Percentiles rank a stretch among this genome's conserved stretches.
phyloP scores from a whole-genome alignment of 2,329 filamentous ascomycete genomes.

The Diaporthe sp. region DNA sequence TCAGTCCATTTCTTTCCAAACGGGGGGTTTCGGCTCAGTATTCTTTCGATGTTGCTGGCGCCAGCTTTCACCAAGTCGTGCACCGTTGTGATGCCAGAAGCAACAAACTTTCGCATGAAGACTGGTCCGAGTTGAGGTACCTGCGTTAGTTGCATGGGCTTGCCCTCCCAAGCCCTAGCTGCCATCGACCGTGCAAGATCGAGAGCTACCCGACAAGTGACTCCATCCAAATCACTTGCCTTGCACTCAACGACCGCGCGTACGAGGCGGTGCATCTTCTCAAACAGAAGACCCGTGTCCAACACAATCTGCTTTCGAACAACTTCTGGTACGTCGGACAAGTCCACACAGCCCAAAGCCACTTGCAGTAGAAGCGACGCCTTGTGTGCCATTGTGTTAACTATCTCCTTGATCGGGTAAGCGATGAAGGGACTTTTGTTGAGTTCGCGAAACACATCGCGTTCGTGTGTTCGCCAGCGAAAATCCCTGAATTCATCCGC shows the following conservation, averaged over 20 bases:
- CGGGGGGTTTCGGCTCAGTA: conserved; percentile 84
- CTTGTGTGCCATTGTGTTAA: conserved; percentile 79
- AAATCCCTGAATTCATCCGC: conserved; percentile 81
- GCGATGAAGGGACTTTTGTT: conserved; percentile 78
- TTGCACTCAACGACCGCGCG: conserved; percentile 85
- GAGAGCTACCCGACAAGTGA: conserved; percentile 76
- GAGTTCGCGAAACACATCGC: conserved; percentile 76
- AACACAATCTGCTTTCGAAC: conserved; percentile 62
- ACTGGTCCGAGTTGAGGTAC: conserved; percentile 83
- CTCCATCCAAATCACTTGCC: conserved; percentile 69
- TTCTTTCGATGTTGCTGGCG: conserved; percentile 79
- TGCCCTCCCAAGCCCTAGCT: conserved; percentile 85
- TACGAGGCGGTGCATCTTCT: conserved; percentile 77
- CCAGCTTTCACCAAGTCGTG: conserved; percentile 77
- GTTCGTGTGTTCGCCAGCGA: conserved; percentile 78
- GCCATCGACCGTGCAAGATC: conserved; percentile 83
- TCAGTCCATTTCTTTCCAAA: conserved; percentile 81
- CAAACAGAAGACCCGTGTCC: conserved; percentile 75
- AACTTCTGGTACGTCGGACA: conserved; percentile 55
- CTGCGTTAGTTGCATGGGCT: conserved; percentile 84
- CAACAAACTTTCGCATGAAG: conserved; percentile 79
- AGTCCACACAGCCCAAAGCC: conserved; percentile 72
- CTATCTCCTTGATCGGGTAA: conserved; percentile 77
- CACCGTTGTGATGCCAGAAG: conserved; percentile 79
- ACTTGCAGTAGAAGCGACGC: conserved; percentile 83